Conservation (phyloP, 441 rosid genomes). For the Brassica hybrid region DNA sequence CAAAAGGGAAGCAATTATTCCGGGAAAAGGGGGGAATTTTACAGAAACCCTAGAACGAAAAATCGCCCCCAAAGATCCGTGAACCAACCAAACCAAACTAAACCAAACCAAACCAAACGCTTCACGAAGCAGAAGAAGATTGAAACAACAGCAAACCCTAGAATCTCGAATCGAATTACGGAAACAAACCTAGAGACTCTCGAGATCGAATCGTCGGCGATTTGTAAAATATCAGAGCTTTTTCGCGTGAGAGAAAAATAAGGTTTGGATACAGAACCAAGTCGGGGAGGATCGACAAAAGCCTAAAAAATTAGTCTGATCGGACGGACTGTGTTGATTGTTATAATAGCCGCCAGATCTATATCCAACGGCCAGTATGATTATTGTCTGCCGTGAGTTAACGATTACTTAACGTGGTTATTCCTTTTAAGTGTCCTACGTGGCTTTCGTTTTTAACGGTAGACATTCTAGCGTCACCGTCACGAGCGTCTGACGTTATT, state of each 20-base stretch:
- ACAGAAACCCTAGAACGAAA: conserved; percentile 41
- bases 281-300: conserved; percentile 22
- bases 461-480: not conserved
- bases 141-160: not conserved
- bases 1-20: not conserved
- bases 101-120: conserved; percentile 12
- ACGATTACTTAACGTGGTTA: conserved; percentile 29
- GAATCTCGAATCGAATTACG: conserved; percentile 7
- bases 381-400: conserved; percentile 25
- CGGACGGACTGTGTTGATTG: conserved; percentile 32
- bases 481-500: conserved; percentile 27
- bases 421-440: conserved; percentile 29
- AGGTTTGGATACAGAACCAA: conserved; percentile 19
- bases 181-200: conserved; percentile 11
- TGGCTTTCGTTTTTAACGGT: conserved; percentile 25
- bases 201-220: conserved; percentile 8
- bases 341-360: conserved; percentile 42
- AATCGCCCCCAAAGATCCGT: conserved; percentile 32
- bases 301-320: conserved; percentile 12
- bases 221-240: conserved; percentile 18
- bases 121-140: conserved; percentile 10
- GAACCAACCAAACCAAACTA: conserved; percentile 8
- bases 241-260: conserved; percentile 25
- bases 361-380: conserved; percentile 34
- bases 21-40: conserved; percentile 13